Conservation (phyloP, 2,329 filamentous ascomycete species). For the Pezicula carpinea region DNA sequence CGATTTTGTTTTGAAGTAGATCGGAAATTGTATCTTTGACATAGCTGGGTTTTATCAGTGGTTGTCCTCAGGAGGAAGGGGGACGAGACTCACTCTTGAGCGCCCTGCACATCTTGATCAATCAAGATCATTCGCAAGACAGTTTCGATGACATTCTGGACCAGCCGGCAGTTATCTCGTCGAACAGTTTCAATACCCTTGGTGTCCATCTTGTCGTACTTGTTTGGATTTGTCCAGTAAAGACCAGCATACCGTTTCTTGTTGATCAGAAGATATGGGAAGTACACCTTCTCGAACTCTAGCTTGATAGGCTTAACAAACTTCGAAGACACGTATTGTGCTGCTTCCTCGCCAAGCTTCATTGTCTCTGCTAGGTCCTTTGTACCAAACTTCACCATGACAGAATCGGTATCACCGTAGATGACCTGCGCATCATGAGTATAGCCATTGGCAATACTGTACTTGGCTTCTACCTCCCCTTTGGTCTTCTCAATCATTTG, state of each 20-base stretch:
- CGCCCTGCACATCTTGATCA: conserved; percentile 82
- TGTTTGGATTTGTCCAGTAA: conserved; percentile 91
- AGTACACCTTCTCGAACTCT: conserved; percentile 99
- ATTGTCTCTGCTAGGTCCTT: conserved; percentile 83
- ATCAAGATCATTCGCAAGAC: conserved; percentile 94
- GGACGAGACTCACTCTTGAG: conserved; percentile 72
- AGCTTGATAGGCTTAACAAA: conserved; percentile 97
- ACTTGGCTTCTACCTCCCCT: conserved; percentile 85
- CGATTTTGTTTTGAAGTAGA: conserved; percentile 92
- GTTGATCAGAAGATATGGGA: conserved; percentile 96
- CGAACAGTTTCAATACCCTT: conserved; percentile 99
- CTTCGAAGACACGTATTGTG: conserved; percentile 81
- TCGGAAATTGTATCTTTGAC: conserved; percentile 96
- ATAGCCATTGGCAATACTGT: conserved; percentile 92
- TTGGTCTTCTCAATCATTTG: conserved; percentile 99
- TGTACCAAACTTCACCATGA: conserved; percentile 99
- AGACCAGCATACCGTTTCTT: conserved; percentile 99
- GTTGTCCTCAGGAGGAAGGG: conserved; percentile 1
- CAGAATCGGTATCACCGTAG: conserved; percentile 97
- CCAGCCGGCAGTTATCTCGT: conserved; percentile 90
- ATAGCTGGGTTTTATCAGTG: conserved; percentile 57
- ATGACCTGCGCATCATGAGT: conserved; percentile 93
- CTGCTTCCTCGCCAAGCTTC: conserved; percentile 92
- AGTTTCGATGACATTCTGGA: conserved; percentile 96
- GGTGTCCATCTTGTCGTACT: conserved; percentile 99